phyloP scores from a whole-genome alignment of 306 rosid genomes.

The Begonia masoniana region DNA sequence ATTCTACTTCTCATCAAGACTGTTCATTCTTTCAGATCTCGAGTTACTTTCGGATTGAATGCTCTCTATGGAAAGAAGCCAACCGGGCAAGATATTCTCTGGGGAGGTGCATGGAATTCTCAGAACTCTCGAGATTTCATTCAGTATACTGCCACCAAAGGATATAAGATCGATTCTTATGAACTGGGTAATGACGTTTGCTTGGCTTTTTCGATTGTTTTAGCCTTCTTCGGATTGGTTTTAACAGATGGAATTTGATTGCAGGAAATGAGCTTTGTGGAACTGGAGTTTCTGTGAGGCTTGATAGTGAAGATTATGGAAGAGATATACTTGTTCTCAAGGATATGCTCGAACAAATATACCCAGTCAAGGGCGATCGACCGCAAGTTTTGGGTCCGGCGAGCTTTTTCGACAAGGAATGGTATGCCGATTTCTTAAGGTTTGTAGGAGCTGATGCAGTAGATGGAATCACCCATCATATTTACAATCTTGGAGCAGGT shows the following conservation, averaged over 20 bases:
- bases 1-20: neutral
- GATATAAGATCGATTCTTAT: slow-evolving; percentile 54
- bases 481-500: slow-evolving; percentile 73
- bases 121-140: slow-evolving; percentile 36
- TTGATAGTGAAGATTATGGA: slow-evolving; percentile 36
- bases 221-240: neutral
- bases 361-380: slow-evolving; percentile 22
- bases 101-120: slow-evolving; percentile 41
- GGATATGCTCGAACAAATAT: slow-evolving; percentile 15
- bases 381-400: slow-evolving; percentile 58
- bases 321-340: slow-evolving; percentile 34
- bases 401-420: slow-evolving; percentile 38
- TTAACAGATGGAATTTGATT: neutral
- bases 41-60: slow-evolving; percentile 45
- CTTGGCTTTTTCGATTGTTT: neutral
- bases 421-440: slow-evolving; percentile 43
- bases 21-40: slow-evolving; percentile 16
- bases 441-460: slow-evolving; percentile 30
- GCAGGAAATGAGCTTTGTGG: slow-evolving; percentile 49
- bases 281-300: slow-evolving; percentile 28
- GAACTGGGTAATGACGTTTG: slow-evolving; percentile 16
- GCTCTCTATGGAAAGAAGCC: slow-evolving; percentile 34
- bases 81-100: slow-evolving; percentile 16
- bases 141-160: slow-evolving; percentile 33
- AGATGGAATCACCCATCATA: slow-evolving; percentile 49